phyloP scores from a whole-genome alignment of 2,329 filamentous ascomycete genomes.

The Colletotrichum ledebouriae region DNA sequence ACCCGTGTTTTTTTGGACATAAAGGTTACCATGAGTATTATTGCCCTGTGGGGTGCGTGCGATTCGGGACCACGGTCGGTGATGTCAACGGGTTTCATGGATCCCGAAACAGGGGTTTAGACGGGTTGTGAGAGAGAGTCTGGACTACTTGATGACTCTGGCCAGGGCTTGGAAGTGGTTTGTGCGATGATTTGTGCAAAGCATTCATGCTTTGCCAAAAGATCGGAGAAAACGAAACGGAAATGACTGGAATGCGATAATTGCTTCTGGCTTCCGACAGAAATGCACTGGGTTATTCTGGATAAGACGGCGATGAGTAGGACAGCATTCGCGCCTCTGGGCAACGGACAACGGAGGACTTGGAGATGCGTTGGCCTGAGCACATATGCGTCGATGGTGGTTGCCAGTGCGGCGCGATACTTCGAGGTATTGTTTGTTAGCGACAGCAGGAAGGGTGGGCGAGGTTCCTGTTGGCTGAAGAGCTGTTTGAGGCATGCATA shows the following conservation, averaged over 20 bases:
- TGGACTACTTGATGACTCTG: conserved; percentile 10
- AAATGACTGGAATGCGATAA: background rate
- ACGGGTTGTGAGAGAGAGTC: background rate
- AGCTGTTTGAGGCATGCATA: conserved; percentile 36
- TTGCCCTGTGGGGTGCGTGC: conserved; percentile 20
- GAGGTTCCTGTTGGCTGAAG: conserved; percentile 32
- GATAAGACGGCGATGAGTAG: conserved; percentile 17
- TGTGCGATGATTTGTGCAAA: conserved; percentile 2
- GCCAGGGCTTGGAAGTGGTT: conserved; percentile 4
- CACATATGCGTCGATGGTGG: conserved; percentile 30
- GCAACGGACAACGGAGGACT: background rate
- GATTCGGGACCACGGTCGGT: conserved; percentile 34
- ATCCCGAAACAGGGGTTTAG: conserved; percentile 24
- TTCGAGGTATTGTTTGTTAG: conserved; percentile 16
- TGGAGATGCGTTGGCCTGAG: conserved; percentile 23
- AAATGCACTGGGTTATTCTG: conserved; percentile 18
- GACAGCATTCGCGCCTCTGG: background rate
- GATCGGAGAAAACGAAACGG: conserved; percentile 14
- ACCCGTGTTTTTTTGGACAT: too few relatives aligned
- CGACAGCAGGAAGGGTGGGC: conserved; percentile 16
- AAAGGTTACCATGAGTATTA: background rate
- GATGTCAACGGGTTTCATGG: conserved; percentile 39
- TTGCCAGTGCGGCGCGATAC: conserved; percentile 33
- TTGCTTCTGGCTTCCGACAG: conserved; percentile 15
- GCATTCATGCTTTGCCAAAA: background rate